Evolutionary conservation across 164 flowering plant species (phyloP), one percentile per base, ranked within the genome.

Genomic region (Liriodendron chinense): DNA sequence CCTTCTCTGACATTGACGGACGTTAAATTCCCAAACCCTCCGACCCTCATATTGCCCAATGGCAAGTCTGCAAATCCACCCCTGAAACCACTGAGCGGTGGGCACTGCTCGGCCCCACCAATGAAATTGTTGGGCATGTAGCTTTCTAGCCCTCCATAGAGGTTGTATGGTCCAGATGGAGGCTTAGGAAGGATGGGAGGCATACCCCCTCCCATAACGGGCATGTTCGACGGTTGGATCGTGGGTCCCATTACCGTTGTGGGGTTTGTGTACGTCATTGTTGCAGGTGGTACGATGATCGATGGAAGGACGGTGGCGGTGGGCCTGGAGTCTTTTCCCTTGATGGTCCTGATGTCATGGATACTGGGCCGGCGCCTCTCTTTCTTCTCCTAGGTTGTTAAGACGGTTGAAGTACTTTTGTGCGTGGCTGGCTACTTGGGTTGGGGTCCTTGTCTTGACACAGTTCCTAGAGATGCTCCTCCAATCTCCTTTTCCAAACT

Each of bases 371-470:
- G 74, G 3, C 70, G 77, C 43, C 65, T 62, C 16, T 65, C 74
- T 18, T 48, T 74, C 2, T 34, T 16, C 23, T 53, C 65, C 65
- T 1, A 73, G 1, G 3, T 22, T 59, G 18, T 47, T 75, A 22
- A 50, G 79, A 28, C 80, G 80, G 24, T 56, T 47, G 73, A 56
- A 80, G 49, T 68, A 75, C 62, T 79, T 82, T 47, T 82, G 84
- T 5, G 82, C 80, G 48, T 82, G 85, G 57, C 85, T 80, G 13
- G 82, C 82, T 3, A 82, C 78, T 76, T 82, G 85, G 12, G 74
- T 61, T 3, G 82, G 79, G 1, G 79, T 77, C 69, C 75, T 78
- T 1, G 81, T 73, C 56, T 14, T 13, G 48, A 82, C 85, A 28
- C 10, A 78, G 71, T 72, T 22, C 73, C 79, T 69, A 0, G 82